These are phyloP conservation scores for Crucihimalaya himalaica DNA, from an alignment of 345 rosid species.

Conservation along the genomic window DNA sequence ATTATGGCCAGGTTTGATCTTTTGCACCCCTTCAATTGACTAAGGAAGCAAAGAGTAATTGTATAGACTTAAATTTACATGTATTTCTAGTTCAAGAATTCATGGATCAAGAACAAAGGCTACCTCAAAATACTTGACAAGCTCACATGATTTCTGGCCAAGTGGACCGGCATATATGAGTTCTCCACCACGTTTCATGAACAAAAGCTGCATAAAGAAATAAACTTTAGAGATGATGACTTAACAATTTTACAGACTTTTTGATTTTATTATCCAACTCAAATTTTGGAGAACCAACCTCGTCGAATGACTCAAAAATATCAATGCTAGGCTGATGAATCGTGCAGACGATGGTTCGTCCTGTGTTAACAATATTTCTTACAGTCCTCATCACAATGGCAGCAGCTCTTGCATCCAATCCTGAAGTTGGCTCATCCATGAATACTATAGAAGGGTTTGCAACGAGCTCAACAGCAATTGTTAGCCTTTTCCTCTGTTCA, in stretches of 20 bases:
- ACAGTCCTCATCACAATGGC: slow-evolving; percentile 99
- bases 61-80: not conserved
- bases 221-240: not conserved
- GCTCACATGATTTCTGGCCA: slow-evolving; percentile 80
- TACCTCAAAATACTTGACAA: slow-evolving; percentile 85
- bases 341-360: slow-evolving; percentile 95
- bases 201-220: slow-evolving; percentile 68
- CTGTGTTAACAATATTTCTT: slow-evolving; percentile 93
- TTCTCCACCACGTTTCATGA: slow-evolving; percentile 99
- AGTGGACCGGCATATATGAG: slow-evolving; percentile 97
- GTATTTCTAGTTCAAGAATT: not conserved
- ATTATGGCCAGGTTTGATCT: slow-evolving; percentile 77
- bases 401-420: slow-evolving; percentile 96
- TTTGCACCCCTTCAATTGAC: slow-evolving; percentile 85
- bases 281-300: slow-evolving; percentile 51
- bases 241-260: not conserved
- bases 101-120: not conserved
- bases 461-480: slow-evolving; percentile 93
- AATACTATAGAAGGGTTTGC: slow-evolving; percentile 97
- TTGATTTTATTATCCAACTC: not conserved
- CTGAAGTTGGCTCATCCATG: slow-evolving; percentile 99
- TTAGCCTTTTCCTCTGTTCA: slow-evolving; percentile 90
- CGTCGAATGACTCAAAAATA: slow-evolving; percentile 97
- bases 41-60: slow-evolving; percentile 33
- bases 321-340: slow-evolving; percentile 99